phyloP scores from a whole-genome alignment of 2,329 filamentous ascomycete species.

The Corynespora cassiicola region DNA sequence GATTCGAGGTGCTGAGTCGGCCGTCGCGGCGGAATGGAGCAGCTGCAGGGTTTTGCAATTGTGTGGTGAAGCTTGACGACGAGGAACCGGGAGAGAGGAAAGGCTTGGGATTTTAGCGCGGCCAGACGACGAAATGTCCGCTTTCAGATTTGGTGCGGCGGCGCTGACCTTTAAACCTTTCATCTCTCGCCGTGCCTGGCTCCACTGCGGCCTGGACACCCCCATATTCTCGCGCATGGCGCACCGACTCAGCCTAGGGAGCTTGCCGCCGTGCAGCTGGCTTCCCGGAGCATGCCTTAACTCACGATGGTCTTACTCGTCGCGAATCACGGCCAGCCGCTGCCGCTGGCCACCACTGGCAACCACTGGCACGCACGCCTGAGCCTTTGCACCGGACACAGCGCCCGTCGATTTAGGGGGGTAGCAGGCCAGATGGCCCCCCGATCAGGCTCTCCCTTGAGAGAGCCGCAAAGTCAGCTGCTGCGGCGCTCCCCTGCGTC shows the following conservation, averaged over 20 bases:
- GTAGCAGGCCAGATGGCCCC: too few species aligned
- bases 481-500: too few species aligned
- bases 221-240: not conserved
- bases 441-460: conserved; percentile 19
- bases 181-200: conserved; percentile 16
- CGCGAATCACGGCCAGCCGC: conserved; percentile 17
- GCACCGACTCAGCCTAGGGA: conserved; percentile 8
- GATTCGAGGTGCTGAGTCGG: conserved; percentile 14
- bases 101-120: conserved; percentile 25
- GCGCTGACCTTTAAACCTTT: conserved; percentile 12
- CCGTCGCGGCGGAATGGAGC: conserved; percentile 24
- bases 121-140: conserved; percentile 12
- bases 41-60: conserved; percentile 12
- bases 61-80: conserved; percentile 25
- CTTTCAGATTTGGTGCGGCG: conserved; percentile 6
- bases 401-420: too few species aligned
- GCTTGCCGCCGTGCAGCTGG: not conserved
- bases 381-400: conserved; percentile 4
- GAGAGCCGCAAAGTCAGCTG: conserved; percentile 24
- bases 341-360: not conserved
- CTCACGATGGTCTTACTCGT: conserved; percentile 21
- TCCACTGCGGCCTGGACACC: conserved; percentile 6
- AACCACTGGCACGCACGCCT: conserved; percentile 1
- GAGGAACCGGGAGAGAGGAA: conserved; percentile 24
- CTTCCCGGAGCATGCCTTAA: conserved; percentile 3